Conservation (phyloP, 352 stramenopile species). For the Blastocystis hominis region DNA sequence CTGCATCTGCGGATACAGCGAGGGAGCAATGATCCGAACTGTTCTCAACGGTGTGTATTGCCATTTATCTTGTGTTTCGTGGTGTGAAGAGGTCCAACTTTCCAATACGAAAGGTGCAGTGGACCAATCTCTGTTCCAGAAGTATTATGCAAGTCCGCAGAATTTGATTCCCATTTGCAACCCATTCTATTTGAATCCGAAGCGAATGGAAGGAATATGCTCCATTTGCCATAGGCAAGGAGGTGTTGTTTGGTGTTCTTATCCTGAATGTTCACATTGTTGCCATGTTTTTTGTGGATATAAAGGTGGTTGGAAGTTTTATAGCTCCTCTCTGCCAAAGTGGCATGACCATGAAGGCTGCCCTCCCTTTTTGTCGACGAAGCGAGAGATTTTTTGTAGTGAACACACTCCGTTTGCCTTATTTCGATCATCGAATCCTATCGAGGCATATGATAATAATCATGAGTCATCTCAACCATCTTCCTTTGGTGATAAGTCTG, state of each 20-base stretch:
- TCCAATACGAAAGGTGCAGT: neutral
- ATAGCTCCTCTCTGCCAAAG: neutral
- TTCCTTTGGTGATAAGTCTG: too few species aligned
- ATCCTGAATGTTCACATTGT: neutral
- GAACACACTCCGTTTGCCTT: too few species aligned
- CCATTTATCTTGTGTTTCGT: neutral
- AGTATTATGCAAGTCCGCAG: neutral
- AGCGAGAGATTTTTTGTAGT: neutral
- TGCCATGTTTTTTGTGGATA: neutral
- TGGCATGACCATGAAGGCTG: neutral
- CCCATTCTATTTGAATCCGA: neutral
- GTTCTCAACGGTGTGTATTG: neutral
- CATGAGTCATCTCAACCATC: too few species aligned
- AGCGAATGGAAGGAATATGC: neutral
- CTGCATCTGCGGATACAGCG: neutral
- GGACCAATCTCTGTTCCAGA: neutral
- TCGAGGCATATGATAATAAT: too few species aligned
- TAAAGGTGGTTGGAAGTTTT: neutral
- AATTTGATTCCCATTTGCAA: neutral
- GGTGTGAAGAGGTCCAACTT: neutral
- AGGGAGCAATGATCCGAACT: neutral
- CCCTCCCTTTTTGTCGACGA: neutral
- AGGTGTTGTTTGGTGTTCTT: neutral
- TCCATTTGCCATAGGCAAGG: neutral
- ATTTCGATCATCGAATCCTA: too few species aligned